Conservation (phyloP, 306 rosid species). For the Sechiopsis laciniata region DNA sequence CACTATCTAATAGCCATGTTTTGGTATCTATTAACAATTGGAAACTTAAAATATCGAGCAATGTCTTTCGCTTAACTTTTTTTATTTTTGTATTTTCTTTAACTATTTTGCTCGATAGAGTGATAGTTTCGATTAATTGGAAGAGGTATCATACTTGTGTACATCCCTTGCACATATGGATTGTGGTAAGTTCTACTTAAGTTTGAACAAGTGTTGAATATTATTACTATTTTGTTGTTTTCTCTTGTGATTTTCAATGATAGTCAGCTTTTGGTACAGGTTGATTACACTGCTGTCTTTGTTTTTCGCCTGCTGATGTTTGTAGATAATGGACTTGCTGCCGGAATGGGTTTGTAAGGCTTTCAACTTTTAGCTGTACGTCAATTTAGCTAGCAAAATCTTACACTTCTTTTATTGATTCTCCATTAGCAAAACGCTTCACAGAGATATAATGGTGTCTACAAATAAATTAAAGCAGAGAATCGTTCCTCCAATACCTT, state of each 20-base stretch:
- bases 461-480: background rate
- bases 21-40: background rate
- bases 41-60: background rate
- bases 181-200: constrained; percentile 52
- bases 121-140: constrained; percentile 82
- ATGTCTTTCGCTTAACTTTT: background rate
- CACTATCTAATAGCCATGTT: background rate
- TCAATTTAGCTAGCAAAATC: background rate
- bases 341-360: constrained; percentile 99
- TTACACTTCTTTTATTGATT: background rate
- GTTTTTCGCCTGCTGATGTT: constrained; percentile 93
- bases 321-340: constrained; percentile 89
- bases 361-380: constrained; percentile 26
- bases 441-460: background rate
- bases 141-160: constrained; percentile 69
- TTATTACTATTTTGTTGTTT: background rate
- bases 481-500: background rate
- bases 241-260: background rate
- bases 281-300: constrained; percentile 84
- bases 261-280: constrained; percentile 37
- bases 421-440: background rate
- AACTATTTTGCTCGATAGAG: constrained; percentile 36
- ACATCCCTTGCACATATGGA: constrained; percentile 88
- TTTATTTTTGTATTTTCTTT: constrained; percentile 12
- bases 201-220: constrained; percentile 15